These are phyloP conservation scores for Leptographium procerum DNA, from an alignment of 2,329 filamentous ascomycete genomes.

Conservation along the genomic window DNA sequence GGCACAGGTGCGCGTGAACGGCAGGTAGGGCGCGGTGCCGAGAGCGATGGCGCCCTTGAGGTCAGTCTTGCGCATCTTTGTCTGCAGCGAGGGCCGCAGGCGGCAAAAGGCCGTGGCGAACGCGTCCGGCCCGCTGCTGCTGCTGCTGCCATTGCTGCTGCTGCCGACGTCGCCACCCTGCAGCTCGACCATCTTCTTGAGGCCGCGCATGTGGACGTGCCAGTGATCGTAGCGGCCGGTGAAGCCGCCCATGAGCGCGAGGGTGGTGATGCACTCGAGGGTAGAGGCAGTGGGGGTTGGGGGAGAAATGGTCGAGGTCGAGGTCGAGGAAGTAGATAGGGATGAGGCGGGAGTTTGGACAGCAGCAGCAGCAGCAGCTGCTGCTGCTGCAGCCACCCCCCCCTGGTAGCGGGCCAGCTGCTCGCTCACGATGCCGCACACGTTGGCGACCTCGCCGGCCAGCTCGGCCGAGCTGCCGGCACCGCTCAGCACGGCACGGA, in stretches of 20 bases:
- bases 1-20: constrained; percentile 16
- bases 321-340: not conserved
- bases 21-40: constrained; percentile 20
- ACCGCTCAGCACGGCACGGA: constrained; percentile 14
- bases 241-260: constrained; percentile 21
- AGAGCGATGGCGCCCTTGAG: constrained; percentile 23
- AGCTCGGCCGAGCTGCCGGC: constrained; percentile 12
- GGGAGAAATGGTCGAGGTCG: not conserved
- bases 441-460: constrained; percentile 11
- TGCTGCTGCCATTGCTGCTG: too few species aligned
- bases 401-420: constrained; percentile 4
- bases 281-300: not conserved
- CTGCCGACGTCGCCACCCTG: not conserved
- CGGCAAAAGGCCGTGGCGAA: not conserved
- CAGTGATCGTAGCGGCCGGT: constrained; percentile 25
- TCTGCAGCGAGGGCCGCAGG: constrained; percentile 10
- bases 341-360: too few species aligned
- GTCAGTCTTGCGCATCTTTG: constrained; percentile 20
- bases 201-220: constrained; percentile 25
- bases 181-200: constrained; percentile 18
- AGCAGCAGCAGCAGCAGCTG: too few species aligned
- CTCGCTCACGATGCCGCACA: constrained; percentile 13
- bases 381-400: too few species aligned
- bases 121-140: not conserved
- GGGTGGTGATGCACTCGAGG: constrained; percentile 21